phyloP scores from a whole-genome alignment of 495 filamentous ascomycete species.

The Penicillium herquei region DNA sequence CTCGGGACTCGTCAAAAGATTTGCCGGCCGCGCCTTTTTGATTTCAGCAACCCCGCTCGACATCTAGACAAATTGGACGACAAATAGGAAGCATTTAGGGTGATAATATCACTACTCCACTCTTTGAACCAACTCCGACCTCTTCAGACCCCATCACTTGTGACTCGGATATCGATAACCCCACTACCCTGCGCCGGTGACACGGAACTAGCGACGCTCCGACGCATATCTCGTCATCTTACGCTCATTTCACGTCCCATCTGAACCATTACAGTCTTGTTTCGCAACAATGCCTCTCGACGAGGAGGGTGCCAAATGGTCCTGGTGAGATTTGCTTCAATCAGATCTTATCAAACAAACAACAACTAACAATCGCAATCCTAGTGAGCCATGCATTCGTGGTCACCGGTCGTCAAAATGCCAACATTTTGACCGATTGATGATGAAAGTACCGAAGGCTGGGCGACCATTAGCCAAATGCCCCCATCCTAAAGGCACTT shows the following conservation, averaged over 20 bases:
- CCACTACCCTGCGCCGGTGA: not conserved
- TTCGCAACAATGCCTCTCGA: constrained; percentile 44
- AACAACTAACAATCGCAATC: constrained; percentile 4
- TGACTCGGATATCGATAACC: not conserved
- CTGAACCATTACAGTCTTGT: not conserved
- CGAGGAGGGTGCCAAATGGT: constrained; percentile 50
- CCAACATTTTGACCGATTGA: not conserved
- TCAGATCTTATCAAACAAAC: not conserved
- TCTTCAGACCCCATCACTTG: not conserved
- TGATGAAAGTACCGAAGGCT: not conserved
- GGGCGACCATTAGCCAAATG: constrained; percentile 69
- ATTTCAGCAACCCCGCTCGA: constrained; percentile 5
- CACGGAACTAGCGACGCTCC: not conserved
- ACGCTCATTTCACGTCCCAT: not conserved
- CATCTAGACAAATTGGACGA: not conserved
- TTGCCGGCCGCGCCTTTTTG: not conserved
- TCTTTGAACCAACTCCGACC: too few relatives aligned
- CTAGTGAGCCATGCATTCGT: constrained; percentile 77
- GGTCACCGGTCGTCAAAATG: constrained; percentile 42
- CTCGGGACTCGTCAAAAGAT: constrained; percentile 1
- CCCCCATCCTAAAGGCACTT: constrained; percentile 65
- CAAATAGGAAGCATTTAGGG: not conserved
- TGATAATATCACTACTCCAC: not conserved
- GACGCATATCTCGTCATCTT: not conserved
- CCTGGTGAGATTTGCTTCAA: constrained; percentile 33